Evolutionary conservation across 371 early-diverging fungal species (phyloP), one percentile per base, ranked within the genome.

Genomic region (Haplosporangium sp.): DNA sequence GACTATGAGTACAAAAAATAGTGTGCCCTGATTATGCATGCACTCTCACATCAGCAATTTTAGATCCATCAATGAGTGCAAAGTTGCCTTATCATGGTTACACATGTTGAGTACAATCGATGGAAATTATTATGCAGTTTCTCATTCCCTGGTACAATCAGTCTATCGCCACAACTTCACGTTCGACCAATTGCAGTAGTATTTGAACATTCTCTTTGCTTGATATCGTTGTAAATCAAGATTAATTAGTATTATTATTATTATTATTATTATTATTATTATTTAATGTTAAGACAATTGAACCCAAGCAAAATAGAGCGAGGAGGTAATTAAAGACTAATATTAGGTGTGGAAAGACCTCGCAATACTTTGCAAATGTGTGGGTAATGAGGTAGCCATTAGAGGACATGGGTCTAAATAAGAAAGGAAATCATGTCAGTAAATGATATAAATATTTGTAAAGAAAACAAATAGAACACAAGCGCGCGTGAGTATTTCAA

Each of bases 391-490:
- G 37, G 34, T 3, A 27, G 35, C 37, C 47, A 8, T 63, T 50
- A 63, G 63, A 63, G 35, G 27, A 63, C 63, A 4, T n/a, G 8
- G 37, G 63, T 63, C 63, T 63, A 44, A 59, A 55, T 4, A 27
- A 9, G 34, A 34, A 9, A 34, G 4, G 55, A 52, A 4, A 52
- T 52, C 50, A 50, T 50, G 50, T 45, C 15, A 50, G 50, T n/a
- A 50, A 7, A 50, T n/a, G 50, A n/a, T 50, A 50, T 7, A 15
- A 27, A 50, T 50, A 5, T n/a, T 50, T 15, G 1, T 0, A 55
- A 20, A 35, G n/a, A 9, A 27, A 55, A 55, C 13, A 55, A 55
- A 55, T 55, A 34, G 27, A 15, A 27, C 27, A 27, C 27, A 27
- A 50, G n/a, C 6, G n/a, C 17, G 13, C 4, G 57, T 7, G 38